Percentiles rank a stretch among this genome's conserved stretches.
phyloP scores from a whole-genome alignment of 768 basidiomycete species.

The Suillus discolor region DNA sequence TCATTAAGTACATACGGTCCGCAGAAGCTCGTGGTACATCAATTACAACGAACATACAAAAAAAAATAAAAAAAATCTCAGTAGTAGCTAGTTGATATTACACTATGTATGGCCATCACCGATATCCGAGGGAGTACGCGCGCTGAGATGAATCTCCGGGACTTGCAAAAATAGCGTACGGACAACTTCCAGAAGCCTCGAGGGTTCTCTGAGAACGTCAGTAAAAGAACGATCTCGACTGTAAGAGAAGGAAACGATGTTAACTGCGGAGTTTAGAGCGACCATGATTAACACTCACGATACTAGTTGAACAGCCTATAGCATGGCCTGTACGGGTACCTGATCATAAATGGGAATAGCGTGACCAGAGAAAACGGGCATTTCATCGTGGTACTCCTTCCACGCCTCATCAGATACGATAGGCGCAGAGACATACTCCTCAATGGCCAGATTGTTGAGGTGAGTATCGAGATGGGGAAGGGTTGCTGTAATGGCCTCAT shows the following conservation, averaged over 20 bases:
- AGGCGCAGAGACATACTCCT: constrained; percentile 52
- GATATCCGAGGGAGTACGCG: constrained; percentile 10
- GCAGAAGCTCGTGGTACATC: not conserved
- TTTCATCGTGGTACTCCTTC: constrained; percentile 45
- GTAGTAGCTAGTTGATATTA: constrained; percentile 4
- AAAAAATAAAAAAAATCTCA: not conserved
- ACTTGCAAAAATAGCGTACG: constrained; percentile 11
- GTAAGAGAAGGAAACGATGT: constrained; percentile 6
- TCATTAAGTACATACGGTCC: constrained; percentile 3
- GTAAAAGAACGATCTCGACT: constrained; percentile 10
- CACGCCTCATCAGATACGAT: constrained; percentile 53
- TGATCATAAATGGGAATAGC: constrained; percentile 40
- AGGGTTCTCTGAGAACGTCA: not conserved
- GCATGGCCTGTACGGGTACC: constrained; percentile 46
- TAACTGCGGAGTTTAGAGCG: constrained; percentile 9
- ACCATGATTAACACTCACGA: constrained; percentile 14
- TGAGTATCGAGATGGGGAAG: constrained; percentile 44
- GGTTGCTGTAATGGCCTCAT: constrained; percentile 45
- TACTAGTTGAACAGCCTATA: constrained; percentile 30
- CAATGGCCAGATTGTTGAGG: constrained; percentile 48
- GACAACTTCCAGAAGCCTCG: constrained; percentile 3
- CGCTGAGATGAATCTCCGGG: constrained; percentile 8
- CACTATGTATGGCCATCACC: constrained; percentile 13
- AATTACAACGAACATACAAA: constrained; percentile 6
- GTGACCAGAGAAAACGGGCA: constrained; percentile 47